Conservation (phyloP, 805 yeast species). For the Komagataella pseudopastoris region DNA sequence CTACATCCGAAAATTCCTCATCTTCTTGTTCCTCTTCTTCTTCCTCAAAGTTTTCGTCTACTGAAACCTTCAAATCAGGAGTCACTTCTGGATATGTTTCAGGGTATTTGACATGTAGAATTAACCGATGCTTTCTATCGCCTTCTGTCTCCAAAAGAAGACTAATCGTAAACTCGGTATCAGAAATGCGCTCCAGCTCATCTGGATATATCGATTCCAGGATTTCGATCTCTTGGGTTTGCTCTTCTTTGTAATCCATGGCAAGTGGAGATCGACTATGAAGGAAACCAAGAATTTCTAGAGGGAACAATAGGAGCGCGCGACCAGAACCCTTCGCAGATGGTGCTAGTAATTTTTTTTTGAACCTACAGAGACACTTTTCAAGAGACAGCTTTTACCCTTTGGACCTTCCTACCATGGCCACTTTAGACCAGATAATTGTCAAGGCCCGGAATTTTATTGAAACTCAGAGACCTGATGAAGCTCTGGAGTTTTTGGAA, state of each 20-base stretch:
- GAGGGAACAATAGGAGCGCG: background rate
- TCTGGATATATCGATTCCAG: conserved; percentile 89
- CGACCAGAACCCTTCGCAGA: background rate
- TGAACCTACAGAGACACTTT: background rate
- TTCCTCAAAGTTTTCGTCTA: conserved; percentile 16
- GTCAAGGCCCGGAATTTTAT: conserved; percentile 28
- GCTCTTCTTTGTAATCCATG: conserved; percentile 79
- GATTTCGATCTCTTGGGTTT: conserved; percentile 79
- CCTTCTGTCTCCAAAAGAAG: conserved; percentile 59
- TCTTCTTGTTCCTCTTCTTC: conserved; percentile 18
- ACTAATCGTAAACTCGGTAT: conserved; percentile 39
- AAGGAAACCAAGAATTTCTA: background rate
- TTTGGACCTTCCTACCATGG: background rate
- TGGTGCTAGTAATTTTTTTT: background rate
- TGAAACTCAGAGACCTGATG: conserved; percentile 34
- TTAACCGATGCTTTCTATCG: conserved; percentile 39
- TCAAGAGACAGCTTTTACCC: background rate
- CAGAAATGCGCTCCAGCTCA: conserved; percentile 42
- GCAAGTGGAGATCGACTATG: background rate
- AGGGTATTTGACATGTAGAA: conserved; percentile 58
- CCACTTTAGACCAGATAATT: conserved; percentile 8
- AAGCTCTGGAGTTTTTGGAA: conserved; percentile 36
- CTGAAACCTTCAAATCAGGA: conserved; percentile 38
- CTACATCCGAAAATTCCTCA: conserved; percentile 20
- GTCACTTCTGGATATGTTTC: conserved; percentile 70